Evolutionary conservation across 768 basidiomycete genomes (phyloP), one percentile per base, ranked within the genome.

Genomic region (Cystobasidium ongulense): DNA sequence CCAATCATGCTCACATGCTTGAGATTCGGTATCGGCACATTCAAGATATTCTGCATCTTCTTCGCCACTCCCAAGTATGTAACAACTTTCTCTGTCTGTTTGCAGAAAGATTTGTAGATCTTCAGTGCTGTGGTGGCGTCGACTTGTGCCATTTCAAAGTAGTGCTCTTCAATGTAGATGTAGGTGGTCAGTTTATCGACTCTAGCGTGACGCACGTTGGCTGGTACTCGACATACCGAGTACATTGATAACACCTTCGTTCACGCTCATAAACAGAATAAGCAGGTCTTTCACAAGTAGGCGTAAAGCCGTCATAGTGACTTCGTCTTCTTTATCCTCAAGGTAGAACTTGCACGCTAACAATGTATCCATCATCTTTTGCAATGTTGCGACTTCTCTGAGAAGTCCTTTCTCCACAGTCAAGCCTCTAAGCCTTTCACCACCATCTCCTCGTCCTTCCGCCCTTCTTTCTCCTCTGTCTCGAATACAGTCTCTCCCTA

Each of bases 261-360:
- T 99, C 50, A 92, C 89, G 1, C 92, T 92, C 80, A 96, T 93
- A 80, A 97, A 97, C 21, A 98, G 84, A 68, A 97, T 90, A 65
- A 98, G 85, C 1, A 98, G 86, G 80, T 99, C 96, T 80, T 97
- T 98, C 77, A 96, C 90, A 33, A 97, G 85, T 89, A 99, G 91
- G 52, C 91, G 86, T 64, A 97, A 84, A 1, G 95, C 91, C 1
- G 89, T 87, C 63, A 90, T 88, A 0, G 89, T 91, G 46, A 98
- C 85, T 78, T 95, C 91, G 79, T 98, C 94, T 77, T 94, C 89
- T 18, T 97, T 83, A 79, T 96, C 88, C 76, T 97, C 95, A 50
- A 92, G 82, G 80, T 95, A 99, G 82, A 98, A 96, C 91, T 90
- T 86, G 81, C 92, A 92, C 80, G 91, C 90, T 36, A 93, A 86